These are phyloP conservation scores for Pyronema domesticum DNA, from an alignment of 495 filamentous ascomycete genomes.

Conservation along the genomic window DNA sequence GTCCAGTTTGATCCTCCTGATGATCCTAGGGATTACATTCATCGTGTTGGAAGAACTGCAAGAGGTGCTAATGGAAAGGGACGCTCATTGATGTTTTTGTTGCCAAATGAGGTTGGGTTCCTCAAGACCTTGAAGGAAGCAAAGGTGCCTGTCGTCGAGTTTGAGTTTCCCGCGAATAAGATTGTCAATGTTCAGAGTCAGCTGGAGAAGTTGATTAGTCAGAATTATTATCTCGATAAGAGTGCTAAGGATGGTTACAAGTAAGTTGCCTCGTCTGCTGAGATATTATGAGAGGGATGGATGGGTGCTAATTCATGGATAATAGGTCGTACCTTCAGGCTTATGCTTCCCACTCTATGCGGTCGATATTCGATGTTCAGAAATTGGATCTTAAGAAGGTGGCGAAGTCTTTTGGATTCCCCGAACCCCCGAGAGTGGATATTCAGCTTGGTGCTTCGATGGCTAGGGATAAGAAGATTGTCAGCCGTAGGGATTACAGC, in stretches of 20 bases:
- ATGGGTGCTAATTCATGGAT: conserved; percentile 37
- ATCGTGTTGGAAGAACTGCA: conserved; percentile 89
- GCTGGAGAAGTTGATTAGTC: conserved; percentile 76
- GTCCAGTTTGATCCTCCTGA: conserved; percentile 90
- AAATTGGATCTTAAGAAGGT: conserved; percentile 88
- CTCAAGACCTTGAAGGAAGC: conserved; percentile 81
- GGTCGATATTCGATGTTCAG: conserved; percentile 81
- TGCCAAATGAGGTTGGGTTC: conserved; percentile 84
- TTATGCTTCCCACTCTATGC: conserved; percentile 77
- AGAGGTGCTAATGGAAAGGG: conserved; percentile 72
- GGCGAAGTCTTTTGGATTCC: conserved; percentile 84
- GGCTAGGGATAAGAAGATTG: conserved; percentile 67
- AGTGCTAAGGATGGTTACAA: conserved; percentile 44
- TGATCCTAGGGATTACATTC: conserved; percentile 84
- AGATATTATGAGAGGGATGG: conserved; percentile 20
- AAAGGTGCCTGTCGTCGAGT: conserved; percentile 83
- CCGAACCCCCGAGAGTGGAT: conserved; percentile 75
- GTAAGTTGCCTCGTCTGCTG: conserved; percentile 6
- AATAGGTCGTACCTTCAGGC: conserved; percentile 72
- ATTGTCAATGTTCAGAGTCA: conserved; percentile 90
- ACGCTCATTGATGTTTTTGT: conserved; percentile 72
- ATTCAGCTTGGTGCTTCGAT: conserved; percentile 74
- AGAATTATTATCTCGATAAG: conserved; percentile 96
- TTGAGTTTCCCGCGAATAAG: conserved; percentile 82
- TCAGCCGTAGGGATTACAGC: conserved; percentile 64